Conservation (phyloP, 1,284 basidiomycete genomes). For the Grifola frondosa region DNA sequence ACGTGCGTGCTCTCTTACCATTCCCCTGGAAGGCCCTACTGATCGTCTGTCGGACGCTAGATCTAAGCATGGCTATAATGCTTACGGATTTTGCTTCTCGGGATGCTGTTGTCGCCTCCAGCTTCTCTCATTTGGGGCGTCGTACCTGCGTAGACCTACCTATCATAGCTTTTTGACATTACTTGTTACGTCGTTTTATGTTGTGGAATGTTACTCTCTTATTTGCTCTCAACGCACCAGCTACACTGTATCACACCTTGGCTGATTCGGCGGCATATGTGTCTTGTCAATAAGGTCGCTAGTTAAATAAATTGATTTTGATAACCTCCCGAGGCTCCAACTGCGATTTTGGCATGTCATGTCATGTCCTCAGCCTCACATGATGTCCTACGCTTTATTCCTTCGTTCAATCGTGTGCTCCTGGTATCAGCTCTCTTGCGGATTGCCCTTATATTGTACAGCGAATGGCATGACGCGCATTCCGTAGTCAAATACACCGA, state of each 20-base stretch:
- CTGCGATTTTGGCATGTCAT: conserved; percentile 3
- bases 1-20: conserved; percentile 54
- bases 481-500: conserved; percentile 95
- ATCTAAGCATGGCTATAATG: conserved; percentile 26
- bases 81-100: conserved; percentile 3
- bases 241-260: not conserved
- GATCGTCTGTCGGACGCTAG: conserved; percentile 20
- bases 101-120: conserved; percentile 15
- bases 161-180: conserved; percentile 15
- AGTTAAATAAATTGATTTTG: no score
- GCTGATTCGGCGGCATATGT: not conserved
- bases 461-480: conserved; percentile 83
- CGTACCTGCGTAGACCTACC: conserved; percentile 17
- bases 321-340: no score
- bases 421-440: conserved; percentile 59
- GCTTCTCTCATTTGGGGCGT: conserved; percentile 12
- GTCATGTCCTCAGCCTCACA: conserved; percentile 19
- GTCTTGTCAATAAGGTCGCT: no score
- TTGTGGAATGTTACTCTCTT: conserved; percentile 23
- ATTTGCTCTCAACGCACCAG: conserved; percentile 1
- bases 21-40: not conserved
- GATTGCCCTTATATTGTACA: conserved; percentile 75
- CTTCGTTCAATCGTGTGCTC: conserved; percentile 55
- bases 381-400: conserved; percentile 23
- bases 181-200: conserved; percentile 17